phyloP scores from a whole-genome alignment of 192 early-diverging fungal species.

The Mortierella alpina region DNA sequence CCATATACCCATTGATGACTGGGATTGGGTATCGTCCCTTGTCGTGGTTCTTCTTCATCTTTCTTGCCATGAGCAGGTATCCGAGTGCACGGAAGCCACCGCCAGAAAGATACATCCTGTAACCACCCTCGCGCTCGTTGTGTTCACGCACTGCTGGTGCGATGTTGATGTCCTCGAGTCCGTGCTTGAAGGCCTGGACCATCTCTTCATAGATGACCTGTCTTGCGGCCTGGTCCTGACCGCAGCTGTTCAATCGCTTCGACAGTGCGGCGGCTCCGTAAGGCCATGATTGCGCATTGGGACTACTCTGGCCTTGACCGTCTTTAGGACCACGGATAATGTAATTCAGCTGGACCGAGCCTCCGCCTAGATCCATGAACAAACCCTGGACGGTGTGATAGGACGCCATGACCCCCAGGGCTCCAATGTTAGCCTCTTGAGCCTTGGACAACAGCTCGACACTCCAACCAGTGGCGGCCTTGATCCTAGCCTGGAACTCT shows the following conservation, averaged over 20 bases:
- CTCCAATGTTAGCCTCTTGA: constrained; percentile 64
- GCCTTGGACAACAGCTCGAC: constrained; percentile 55
- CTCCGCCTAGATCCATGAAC: constrained; percentile 68
- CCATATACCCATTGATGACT: constrained; percentile 66
- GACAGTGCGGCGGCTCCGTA: constrained; percentile 66
- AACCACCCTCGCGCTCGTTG: constrained; percentile 45
- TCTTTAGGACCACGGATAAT: constrained; percentile 51
- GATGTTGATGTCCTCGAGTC: constrained; percentile 36
- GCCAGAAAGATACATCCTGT: constrained; percentile 61
- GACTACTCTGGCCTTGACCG: constrained; percentile 27
- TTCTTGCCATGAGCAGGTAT: constrained; percentile 62
- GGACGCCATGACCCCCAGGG: constrained; percentile 62
- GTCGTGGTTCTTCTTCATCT: constrained; percentile 28
- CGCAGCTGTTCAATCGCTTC: constrained; percentile 50
- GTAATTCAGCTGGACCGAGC: constrained; percentile 67
- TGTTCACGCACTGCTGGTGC: constrained; percentile 16
- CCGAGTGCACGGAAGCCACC: constrained; percentile 68
- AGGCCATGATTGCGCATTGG: constrained; percentile 56
- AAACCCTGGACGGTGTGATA: constrained; percentile 64
- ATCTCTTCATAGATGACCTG: constrained; percentile 53
- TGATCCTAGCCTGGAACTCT: constrained; percentile 57
- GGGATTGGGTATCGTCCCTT: constrained; percentile 59
- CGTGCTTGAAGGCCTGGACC: constrained; percentile 42
- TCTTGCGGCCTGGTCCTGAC: constrained; percentile 21
- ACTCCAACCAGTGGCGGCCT: constrained; percentile 56